Evolutionary conservation across 2,329 filamentous ascomycete species (phyloP).

Genomic region (Drechmeria coniospora): DNA sequence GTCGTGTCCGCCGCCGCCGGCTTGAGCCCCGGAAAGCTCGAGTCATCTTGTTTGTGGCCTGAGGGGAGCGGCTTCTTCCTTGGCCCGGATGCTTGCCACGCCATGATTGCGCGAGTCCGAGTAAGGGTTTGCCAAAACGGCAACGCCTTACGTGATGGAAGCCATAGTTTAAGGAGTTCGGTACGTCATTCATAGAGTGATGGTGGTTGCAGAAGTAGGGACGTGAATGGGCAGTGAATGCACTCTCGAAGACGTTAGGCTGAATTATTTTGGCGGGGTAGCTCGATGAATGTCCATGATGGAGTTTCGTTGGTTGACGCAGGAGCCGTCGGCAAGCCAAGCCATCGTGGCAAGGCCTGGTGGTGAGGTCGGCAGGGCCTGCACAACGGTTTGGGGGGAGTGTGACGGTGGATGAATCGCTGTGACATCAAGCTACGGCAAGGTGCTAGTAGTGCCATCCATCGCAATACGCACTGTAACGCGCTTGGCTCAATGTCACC

Average conservation of each 20-base stretch:
- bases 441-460: too few species aligned
- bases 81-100: constrained; percentile 31
- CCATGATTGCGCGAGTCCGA: constrained; percentile 27
- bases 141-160: constrained; percentile 29
- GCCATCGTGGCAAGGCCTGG: too few species aligned
- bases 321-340: too few species aligned
- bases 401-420: too few species aligned
- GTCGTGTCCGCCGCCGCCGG: constrained; percentile 24
- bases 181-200: background rate
- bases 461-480: too few species aligned
- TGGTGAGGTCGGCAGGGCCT: too few species aligned
- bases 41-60: constrained; percentile 26
- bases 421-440: too few species aligned
- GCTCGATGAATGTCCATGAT: background rate
- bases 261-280: constrained; percentile 1
- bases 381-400: too few species aligned
- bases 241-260: background rate
- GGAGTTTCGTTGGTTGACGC: too few species aligned
- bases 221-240: background rate
- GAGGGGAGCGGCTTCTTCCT: constrained; percentile 32
- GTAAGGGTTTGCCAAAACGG: constrained; percentile 34
- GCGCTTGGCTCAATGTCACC: too few species aligned
- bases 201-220: background rate
- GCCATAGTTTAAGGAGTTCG: constrained; percentile 21
- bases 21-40: constrained; percentile 36